Evolutionary conservation across 352 stramenopile genomes (phyloP), one percentile per base, ranked within the genome.

Genomic region (Pythium dissotocum): DNA sequence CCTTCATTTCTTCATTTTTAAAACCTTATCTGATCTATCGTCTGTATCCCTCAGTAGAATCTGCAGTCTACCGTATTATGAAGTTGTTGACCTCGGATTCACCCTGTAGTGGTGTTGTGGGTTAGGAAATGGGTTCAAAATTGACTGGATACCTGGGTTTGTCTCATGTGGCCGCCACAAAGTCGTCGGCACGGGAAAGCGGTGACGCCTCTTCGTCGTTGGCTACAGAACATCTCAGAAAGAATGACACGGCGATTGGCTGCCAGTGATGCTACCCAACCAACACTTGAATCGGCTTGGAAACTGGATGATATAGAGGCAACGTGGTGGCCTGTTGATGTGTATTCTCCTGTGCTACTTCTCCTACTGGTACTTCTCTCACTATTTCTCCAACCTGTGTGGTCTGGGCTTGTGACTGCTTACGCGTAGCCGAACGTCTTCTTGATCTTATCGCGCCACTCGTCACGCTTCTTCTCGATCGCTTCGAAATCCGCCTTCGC

Each of bases 341-440:
- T 24, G 21, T 24, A 24, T 24, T 24, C 21, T 24, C 21, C 21
- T 24, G 21, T 62, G 4, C 42, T 54, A 40, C 28, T 53, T 42
- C 13, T 52, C 10, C 38, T 44, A 44, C 2, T 16, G 38, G 5
- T 56, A 42, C 30, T 54, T 42, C 10, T 51, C 7, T 10, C 8
- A 44, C 14, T 16, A 35, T 12, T 48, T 24, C 24, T 24, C 21
- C 26, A 30, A 42, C 49, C 51, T 42, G 7, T 24, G n/a, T 26
- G 26, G 30, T 54, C 12, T 2, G 26, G 54, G n/a, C 49, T 30
- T 49, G 21, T 10, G 26, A 21, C 8, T 2, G 3, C 13, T 26
- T 61, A 68, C 40, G 40, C 52, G 46, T 68, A 57, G 10, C 61
- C 61, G 24, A 62, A 68, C 12, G 57, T 40, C 42, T 61, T 49